These are phyloP conservation scores for Ustilago loliicola DNA, from an alignment of 1,284 basidiomycete genomes.

Conservation along the genomic window DNA sequence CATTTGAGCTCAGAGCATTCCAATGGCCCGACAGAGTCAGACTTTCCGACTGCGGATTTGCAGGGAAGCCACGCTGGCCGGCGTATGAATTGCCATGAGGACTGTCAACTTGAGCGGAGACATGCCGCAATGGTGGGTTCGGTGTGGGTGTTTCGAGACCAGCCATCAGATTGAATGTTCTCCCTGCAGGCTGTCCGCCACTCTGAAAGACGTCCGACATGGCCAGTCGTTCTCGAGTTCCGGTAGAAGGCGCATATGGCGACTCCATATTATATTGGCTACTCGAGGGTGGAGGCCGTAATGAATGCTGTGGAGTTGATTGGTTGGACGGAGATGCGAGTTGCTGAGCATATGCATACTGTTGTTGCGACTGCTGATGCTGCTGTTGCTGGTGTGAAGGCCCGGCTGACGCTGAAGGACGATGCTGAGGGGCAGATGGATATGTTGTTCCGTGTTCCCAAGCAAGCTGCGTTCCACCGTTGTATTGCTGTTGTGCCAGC, in stretches of 20 bases:
- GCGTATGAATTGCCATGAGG: background rate
- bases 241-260: constrained; percentile 29
- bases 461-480: background rate
- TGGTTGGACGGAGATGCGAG: constrained; percentile 13
- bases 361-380: constrained; percentile 12
- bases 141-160: constrained; percentile 41
- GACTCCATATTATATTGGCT: constrained; percentile 23
- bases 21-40: background rate
- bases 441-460: constrained; percentile 11
- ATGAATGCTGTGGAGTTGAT: constrained; percentile 18
- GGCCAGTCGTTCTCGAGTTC: constrained; percentile 31
- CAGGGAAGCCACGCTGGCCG: background rate
- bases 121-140: constrained; percentile 18
- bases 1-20: constrained; percentile 1
- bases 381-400: constrained; percentile 22
- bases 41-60: background rate
- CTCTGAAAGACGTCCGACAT: constrained; percentile 41
- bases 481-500: constrained; percentile 17
- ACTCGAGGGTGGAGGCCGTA: constrained; percentile 15
- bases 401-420: constrained; percentile 6
- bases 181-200: constrained; percentile 19
- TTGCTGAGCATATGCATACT: constrained; percentile 14
- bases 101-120: constrained; percentile 17
- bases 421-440: constrained; percentile 11
- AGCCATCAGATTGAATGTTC: constrained; percentile 45